phyloP scores from a whole-genome alignment of 1,284 basidiomycete species.

The Ceratobasidium sp. region DNA sequence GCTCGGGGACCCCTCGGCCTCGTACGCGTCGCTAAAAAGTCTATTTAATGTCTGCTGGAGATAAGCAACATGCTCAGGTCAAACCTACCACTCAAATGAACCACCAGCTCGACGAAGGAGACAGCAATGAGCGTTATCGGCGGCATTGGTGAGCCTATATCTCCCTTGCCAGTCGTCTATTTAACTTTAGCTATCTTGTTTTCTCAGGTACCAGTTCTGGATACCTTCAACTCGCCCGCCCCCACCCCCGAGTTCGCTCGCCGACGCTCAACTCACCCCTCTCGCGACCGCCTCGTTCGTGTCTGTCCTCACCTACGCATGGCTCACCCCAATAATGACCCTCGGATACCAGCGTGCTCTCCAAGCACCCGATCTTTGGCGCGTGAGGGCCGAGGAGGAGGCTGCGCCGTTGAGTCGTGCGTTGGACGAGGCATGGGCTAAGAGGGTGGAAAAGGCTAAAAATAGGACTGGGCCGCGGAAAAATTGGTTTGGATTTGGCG shows the following conservation, averaged over 20 bases:
- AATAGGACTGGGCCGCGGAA: constrained; percentile 62
- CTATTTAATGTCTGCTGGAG: not conserved
- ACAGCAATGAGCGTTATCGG: constrained; percentile 40
- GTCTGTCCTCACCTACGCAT: constrained; percentile 23
- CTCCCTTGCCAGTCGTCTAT: not conserved
- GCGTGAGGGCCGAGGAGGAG: constrained; percentile 64
- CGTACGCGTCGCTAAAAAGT: not conserved
- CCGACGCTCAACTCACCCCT: not conserved
- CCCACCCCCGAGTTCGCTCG: constrained; percentile 52
- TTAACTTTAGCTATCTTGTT: not conserved
- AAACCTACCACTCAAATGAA: not conserved
- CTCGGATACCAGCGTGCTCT: constrained; percentile 27
- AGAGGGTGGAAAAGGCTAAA: constrained; percentile 60
- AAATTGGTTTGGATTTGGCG: constrained; percentile 46
- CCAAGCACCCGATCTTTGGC: constrained; percentile 30
- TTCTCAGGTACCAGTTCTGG: constrained; percentile 57
- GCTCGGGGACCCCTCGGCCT: not conserved
- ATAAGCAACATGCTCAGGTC: not conserved
- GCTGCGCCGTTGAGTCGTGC: constrained; percentile 63
- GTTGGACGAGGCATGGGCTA: constrained; percentile 64
- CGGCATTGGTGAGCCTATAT: constrained; percentile 32
- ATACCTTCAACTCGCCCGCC: constrained; percentile 56
- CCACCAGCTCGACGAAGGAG: constrained; percentile 41
- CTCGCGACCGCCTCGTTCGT: constrained; percentile 11
- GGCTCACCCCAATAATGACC: constrained; percentile 35